phyloP scores from a whole-genome alignment of 2,329 filamentous ascomycete species.

The Diaporthe destruens region DNA sequence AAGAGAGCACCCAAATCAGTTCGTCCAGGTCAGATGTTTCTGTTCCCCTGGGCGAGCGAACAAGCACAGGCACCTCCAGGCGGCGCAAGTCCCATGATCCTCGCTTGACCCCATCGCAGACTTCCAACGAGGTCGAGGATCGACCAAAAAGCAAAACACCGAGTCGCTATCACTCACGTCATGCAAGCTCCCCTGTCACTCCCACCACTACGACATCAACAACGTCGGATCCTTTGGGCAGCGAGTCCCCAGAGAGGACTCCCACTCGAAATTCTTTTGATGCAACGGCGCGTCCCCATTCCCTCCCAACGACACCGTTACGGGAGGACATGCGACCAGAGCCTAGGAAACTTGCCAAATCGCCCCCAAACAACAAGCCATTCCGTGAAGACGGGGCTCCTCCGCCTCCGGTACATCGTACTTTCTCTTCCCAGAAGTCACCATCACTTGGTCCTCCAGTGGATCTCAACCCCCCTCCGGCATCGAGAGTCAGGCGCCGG shows the following conservation, averaged over 20 bases:
- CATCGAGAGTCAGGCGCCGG: constrained; percentile 71
- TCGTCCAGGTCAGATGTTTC: constrained; percentile 41
- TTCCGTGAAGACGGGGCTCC: constrained; percentile 68
- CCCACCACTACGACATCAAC: constrained; percentile 45
- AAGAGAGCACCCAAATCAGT: neutral
- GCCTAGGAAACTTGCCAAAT: constrained; percentile 51
- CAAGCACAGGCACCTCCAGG: constrained; percentile 31
- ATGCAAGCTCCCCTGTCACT: constrained; percentile 48
- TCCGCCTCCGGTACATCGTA: constrained; percentile 67
- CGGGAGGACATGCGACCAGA: constrained; percentile 56
- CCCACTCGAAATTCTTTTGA: constrained; percentile 53
- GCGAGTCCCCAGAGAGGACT: constrained; percentile 53
- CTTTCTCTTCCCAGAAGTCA: constrained; percentile 55
- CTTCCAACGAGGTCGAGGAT: constrained; percentile 41
- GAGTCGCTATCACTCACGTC: constrained; percentile 51
- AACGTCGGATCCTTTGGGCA: constrained; percentile 36
- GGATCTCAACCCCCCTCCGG: constrained; percentile 57
- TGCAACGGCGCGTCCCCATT: constrained; percentile 42
- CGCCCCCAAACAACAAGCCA: constrained; percentile 51
- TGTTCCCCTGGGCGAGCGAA: constrained; percentile 51
- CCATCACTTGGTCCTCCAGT: constrained; percentile 59
- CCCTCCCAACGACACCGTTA: constrained; percentile 48
- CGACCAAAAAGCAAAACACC: constrained; percentile 52
- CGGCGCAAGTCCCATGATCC: constrained; percentile 21
- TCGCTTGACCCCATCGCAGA: constrained; percentile 45